Evolutionary conservation across 2,329 filamentous ascomycete species (phyloP).

Genomic region (Calonectria pseudoturangicola): DNA sequence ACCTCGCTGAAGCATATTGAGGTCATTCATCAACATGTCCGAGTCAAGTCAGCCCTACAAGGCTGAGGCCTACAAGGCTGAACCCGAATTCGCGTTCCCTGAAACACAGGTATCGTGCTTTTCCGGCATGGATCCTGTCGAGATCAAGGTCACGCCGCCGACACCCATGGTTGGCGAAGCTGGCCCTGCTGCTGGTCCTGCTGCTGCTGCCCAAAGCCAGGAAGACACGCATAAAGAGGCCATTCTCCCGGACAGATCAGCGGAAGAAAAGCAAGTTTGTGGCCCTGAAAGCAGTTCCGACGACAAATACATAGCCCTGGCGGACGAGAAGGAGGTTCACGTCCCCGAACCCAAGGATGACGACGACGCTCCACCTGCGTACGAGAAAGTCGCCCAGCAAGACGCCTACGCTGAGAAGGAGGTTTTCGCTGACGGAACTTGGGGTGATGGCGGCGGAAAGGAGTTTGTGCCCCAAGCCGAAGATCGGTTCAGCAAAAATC

Average conservation of each 20-base stretch:
- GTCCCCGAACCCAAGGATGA: not conserved
- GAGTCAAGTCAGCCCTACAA: not conserved
- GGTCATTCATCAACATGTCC: not conserved
- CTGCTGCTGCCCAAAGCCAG: not conserved
- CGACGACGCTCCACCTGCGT: too few species aligned
- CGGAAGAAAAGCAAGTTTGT: not conserved
- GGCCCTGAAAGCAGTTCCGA: not conserved
- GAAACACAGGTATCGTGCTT: not conserved
- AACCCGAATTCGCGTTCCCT: not conserved
- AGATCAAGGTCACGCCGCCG: not conserved
- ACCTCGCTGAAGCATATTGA: not conserved
- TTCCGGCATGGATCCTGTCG: not conserved
- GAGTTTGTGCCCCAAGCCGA: not conserved
- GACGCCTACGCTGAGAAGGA: not conserved
- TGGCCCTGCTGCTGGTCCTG: too few species aligned
- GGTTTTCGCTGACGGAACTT: not conserved
- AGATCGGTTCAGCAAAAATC: not conserved
- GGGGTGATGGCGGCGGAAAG: not conserved
- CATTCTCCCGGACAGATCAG: not conserved
- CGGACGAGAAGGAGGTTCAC: not conserved
- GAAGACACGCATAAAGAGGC: conserved; percentile 2
- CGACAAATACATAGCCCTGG: not conserved
- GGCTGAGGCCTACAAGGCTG: not conserved
- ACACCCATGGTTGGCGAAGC: not conserved
- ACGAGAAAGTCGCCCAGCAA: not conserved